phyloP scores from a whole-genome alignment of 768 basidiomycete genomes.

The Paxillus ammoniavirescens region DNA sequence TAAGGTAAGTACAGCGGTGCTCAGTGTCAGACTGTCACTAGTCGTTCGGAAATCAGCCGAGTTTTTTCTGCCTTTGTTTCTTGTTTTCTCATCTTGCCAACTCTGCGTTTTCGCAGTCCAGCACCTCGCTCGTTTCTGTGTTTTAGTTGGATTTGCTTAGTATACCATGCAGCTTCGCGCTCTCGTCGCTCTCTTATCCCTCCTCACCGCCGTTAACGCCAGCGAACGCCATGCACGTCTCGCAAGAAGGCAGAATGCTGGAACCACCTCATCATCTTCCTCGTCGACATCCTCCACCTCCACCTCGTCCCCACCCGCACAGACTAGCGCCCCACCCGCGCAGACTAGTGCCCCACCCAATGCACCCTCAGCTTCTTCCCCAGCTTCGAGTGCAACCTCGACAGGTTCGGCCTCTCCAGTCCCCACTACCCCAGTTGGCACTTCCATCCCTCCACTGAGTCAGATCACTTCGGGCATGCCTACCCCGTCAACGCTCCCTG shows the following conservation, averaged over 20 bases:
- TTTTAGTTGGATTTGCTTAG: constrained; percentile 5
- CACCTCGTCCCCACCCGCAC: constrained; percentile 1
- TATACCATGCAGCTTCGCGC: constrained; percentile 43
- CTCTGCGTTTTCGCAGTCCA: background rate
- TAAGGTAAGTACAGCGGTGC: no score
- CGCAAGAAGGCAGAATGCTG: constrained; percentile 35
- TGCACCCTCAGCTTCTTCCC: background rate
- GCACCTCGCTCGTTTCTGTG: constrained; percentile 10
- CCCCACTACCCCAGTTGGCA: constrained; percentile 33
- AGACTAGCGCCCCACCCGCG: background rate
- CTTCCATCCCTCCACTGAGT: constrained; percentile 55
- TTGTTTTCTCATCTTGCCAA: background rate
- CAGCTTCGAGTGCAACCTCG: background rate
- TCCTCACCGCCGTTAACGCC: constrained; percentile 39
- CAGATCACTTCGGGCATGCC: constrained; percentile 66
- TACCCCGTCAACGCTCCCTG: constrained; percentile 44
- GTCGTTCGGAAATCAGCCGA: no score
- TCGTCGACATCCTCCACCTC: constrained; percentile 7
- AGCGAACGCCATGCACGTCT: constrained; percentile 37
- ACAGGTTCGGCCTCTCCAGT: constrained; percentile 16
- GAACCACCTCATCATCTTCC: constrained; percentile 5
- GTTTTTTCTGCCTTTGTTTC: background rate
- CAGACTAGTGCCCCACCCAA: background rate
- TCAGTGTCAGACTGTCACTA: no score
- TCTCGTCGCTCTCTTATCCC: constrained; percentile 44